A percentile compares a stretch with the other conserved stretches of the same genome.
phyloP scores from a whole-genome alignment of 768 basidiomycete species.

The Tylopilus subfusipes region DNA sequence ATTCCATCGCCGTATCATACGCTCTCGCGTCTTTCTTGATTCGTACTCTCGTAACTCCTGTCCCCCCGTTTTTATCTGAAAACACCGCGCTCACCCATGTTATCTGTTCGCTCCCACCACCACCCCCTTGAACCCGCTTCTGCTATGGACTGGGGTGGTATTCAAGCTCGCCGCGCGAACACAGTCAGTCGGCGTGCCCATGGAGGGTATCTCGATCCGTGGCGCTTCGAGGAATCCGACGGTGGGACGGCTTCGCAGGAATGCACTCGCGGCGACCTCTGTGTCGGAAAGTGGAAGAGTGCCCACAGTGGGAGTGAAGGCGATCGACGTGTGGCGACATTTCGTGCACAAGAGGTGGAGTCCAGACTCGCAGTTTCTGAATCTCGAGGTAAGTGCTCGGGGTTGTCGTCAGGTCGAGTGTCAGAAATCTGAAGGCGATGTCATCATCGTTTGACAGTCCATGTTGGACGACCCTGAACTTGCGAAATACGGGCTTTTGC shows the following conservation, averaged over 20 bases:
- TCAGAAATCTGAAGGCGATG: not conserved
- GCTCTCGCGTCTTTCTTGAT: not conserved
- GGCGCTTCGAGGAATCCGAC: slow-evolving; percentile 50
- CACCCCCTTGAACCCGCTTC: slow-evolving; percentile 19
- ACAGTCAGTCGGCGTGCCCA: slow-evolving; percentile 32
- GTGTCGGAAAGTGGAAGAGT: slow-evolving; percentile 8
- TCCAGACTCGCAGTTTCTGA: slow-evolving; percentile 63
- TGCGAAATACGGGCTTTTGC: slow-evolving; percentile 62
- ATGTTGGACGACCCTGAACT: slow-evolving; percentile 77
- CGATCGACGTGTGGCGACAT: slow-evolving; percentile 70
- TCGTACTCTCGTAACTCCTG: slow-evolving; percentile 10
- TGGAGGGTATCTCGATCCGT: slow-evolving; percentile 60
- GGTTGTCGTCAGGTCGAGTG: not conserved
- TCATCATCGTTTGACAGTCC: slow-evolving; percentile 43
- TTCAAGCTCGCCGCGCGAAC: slow-evolving; percentile 42
- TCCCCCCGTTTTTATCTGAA: slow-evolving; percentile 7
- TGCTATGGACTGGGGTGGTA: slow-evolving; percentile 18
- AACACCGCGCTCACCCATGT: slow-evolving; percentile 39
- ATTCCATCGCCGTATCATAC: slow-evolving; percentile 13
- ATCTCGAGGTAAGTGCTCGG: slow-evolving; percentile 67
- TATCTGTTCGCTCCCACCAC: slow-evolving; percentile 29
- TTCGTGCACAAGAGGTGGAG: slow-evolving; percentile 75
- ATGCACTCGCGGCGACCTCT: slow-evolving; percentile 41
- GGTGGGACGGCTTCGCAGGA: slow-evolving; percentile 57
- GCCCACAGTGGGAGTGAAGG: slow-evolving; percentile 31